Evolutionary conservation across 768 basidiomycete genomes (phyloP).

Genomic region (Nidularia sp.): DNA sequence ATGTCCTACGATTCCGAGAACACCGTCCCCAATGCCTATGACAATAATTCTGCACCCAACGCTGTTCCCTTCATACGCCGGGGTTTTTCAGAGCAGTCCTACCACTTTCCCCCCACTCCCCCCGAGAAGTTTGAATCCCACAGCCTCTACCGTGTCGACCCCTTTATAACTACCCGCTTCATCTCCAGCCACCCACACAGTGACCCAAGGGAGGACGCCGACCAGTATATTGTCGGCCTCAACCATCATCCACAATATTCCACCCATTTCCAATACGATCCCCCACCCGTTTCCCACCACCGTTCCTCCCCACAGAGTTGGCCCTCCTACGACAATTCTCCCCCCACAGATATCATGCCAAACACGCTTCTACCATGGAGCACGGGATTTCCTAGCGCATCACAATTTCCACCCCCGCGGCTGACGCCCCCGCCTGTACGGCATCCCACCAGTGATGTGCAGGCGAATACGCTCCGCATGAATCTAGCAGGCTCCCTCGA

Average conservation of each 20-base stretch:
- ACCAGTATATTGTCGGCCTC: not conserved
- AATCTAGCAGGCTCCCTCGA: slow-evolving; percentile 60
- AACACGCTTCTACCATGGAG: not conserved
- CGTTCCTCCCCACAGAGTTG: not conserved
- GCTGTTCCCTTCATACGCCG: too few species aligned
- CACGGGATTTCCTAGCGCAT: not conserved
- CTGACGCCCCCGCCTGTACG: not conserved
- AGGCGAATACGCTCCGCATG: slow-evolving; percentile 7
- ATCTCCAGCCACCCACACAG: too few species aligned
- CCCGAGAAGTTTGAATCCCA: too few species aligned
- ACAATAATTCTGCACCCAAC: too few species aligned
- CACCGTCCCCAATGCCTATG: too few species aligned
- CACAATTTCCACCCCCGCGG: not conserved
- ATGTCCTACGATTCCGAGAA: too few species aligned
- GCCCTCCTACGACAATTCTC: not conserved
- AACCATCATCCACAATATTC: not conserved
- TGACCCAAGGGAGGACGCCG: too few species aligned
- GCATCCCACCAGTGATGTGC: not conserved
- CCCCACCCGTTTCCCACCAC: not conserved
- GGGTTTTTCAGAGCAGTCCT: too few species aligned
- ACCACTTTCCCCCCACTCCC: too few species aligned
- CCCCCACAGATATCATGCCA: not conserved
- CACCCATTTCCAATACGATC: not conserved
- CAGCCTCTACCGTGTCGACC: too few species aligned
- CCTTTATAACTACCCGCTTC: too few species aligned